Evolutionary conservation across 352 stramenopile species (phyloP).

Genomic region (Phytopythium montanum): DNA sequence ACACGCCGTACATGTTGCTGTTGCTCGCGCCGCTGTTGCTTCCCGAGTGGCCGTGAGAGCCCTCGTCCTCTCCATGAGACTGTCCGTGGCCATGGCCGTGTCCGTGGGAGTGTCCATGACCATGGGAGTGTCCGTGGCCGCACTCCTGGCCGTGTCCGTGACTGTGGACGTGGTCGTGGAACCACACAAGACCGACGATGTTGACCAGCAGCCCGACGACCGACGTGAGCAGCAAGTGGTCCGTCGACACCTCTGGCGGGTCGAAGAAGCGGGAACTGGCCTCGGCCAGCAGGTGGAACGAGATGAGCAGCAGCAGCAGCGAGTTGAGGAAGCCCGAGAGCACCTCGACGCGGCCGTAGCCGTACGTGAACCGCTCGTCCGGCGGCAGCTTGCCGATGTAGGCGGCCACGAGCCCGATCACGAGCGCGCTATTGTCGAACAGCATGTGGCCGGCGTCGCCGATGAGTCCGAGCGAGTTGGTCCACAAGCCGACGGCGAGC

Average conservation of each 20-base stretch:
- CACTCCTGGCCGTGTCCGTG: conserved; percentile 51
- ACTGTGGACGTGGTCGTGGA: conserved; percentile 86
- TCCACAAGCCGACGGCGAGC: conserved; percentile 76
- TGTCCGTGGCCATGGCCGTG: conserved; percentile 52
- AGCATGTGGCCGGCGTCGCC: conserved; percentile 89
- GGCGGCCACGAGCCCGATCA: conserved; percentile 82
- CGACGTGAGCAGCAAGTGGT: conserved; percentile 85
- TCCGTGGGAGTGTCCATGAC: conserved; percentile 33
- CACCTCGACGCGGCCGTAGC: conserved; percentile 84
- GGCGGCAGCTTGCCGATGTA: conserved; percentile 77
- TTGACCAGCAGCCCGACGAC: conserved; percentile 82
- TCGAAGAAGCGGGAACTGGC: conserved; percentile 70
- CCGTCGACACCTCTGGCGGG: conserved; percentile 70
- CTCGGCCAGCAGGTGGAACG: conserved; percentile 80
- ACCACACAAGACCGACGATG: conserved; percentile 87
- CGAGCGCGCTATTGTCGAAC: conserved; percentile 81
- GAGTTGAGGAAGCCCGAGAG: conserved; percentile 88
- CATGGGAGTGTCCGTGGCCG: conserved; percentile 48
- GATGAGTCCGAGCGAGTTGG: conserved; percentile 84
- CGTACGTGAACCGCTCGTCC: conserved; percentile 77
- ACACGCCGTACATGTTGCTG: conserved; percentile 90
- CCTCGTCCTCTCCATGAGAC: conserved; percentile 42
- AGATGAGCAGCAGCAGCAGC: conserved; percentile 79
- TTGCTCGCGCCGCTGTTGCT: conserved; percentile 34
- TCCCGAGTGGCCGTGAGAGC: conserved; percentile 19